These are phyloP conservation scores for Elasticomyces elasticus DNA, from an alignment of 495 filamentous ascomycete species.

Conservation along the genomic window DNA sequence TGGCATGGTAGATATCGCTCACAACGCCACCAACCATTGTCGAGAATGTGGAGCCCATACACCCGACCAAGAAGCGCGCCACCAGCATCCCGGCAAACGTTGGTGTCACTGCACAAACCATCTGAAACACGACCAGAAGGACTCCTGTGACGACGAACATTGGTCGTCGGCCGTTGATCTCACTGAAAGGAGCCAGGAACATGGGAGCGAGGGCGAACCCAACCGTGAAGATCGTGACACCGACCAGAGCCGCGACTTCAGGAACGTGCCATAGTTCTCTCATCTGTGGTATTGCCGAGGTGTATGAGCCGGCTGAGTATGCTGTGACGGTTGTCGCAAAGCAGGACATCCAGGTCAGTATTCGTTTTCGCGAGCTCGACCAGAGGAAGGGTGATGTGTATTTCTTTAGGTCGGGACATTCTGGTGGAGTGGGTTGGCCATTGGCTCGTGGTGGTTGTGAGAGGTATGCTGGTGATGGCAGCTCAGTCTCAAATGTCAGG, in stretches of 20 bases:
- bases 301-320: conserved; percentile 74
- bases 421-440: conserved; percentile 27
- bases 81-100: conserved; percentile 64
- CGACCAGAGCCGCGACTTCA: conserved; percentile 55
- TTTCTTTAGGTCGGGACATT: conserved; percentile 52
- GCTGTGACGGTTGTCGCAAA: conserved; percentile 66
- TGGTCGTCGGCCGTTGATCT: conserved; percentile 70
- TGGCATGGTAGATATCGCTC: conserved; percentile 71
- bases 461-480: conserved; percentile 49
- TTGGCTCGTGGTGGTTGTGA: conserved; percentile 28
- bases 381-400: conserved; percentile 67
- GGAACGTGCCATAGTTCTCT: conserved; percentile 52
- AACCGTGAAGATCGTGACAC: conserved; percentile 70
- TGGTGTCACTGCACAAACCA: conserved; percentile 65
- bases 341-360: conserved; percentile 68
- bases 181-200: conserved; percentile 81
- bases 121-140: conserved; percentile 58
- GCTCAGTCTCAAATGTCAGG: conserved; percentile 58
- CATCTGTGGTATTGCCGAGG: conserved; percentile 54
- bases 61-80: conserved; percentile 66
- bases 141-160: conserved; percentile 68
- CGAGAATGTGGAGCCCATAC: conserved; percentile 68
- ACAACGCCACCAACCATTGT: conserved; percentile 93
- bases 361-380: conserved; percentile 43
- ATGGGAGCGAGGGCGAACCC: conserved; percentile 85